Evolutionary conservation across 2,329 filamentous ascomycete genomes (phyloP).

Genomic region (Diaporthe sp.): DNA sequence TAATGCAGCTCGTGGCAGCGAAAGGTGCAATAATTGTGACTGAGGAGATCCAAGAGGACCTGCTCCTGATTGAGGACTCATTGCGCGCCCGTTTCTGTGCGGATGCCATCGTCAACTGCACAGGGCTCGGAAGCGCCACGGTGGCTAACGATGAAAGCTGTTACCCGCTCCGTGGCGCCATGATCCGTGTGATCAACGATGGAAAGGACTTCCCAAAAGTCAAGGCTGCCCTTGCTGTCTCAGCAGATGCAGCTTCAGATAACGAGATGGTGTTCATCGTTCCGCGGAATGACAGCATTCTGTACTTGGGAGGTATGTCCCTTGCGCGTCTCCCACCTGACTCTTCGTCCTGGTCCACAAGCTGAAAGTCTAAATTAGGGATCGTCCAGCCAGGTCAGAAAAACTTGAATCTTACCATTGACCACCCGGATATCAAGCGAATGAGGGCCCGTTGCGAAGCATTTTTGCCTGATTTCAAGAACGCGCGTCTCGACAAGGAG

Average conservation of each 20-base stretch:
- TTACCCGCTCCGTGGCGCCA: constrained; percentile 4
- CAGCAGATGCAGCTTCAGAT: neutral
- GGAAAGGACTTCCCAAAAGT: neutral
- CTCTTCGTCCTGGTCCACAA: neutral
- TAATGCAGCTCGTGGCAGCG: constrained; percentile 1
- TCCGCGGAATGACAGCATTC: constrained; percentile 1
- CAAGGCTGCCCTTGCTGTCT: neutral
- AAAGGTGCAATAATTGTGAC: neutral
- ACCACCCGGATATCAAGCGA: neutral
- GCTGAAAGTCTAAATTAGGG: neutral
- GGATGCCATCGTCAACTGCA: constrained; percentile 6
- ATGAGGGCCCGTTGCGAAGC: constrained; percentile 4
- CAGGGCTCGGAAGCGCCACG: neutral
- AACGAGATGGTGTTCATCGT: constrained; percentile 7
- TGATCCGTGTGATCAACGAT: constrained; percentile 16
- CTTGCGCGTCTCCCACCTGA: neutral
- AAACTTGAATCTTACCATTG: neutral
- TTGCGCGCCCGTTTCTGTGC: neutral
- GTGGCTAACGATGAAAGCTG: neutral
- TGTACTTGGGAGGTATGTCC: neutral
- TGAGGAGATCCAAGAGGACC: neutral
- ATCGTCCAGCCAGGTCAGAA: neutral
- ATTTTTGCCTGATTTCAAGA: neutral
- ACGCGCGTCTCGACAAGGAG: constrained; percentile 1
- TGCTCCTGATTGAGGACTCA: neutral